Evolutionary conservation across 257 asterid species (phyloP).

Genomic region (Nicotiana obtusifolia): DNA sequence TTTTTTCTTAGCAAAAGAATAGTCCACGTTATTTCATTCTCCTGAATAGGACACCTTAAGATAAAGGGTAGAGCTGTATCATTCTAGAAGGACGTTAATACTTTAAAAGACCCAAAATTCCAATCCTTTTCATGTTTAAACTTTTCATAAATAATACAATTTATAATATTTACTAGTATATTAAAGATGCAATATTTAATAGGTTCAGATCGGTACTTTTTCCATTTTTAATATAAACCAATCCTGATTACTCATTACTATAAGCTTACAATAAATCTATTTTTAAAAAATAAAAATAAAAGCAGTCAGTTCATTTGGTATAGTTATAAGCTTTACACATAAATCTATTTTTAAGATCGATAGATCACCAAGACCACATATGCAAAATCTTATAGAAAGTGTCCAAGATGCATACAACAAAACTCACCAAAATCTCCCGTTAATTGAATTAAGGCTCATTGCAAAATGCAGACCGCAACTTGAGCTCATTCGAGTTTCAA

Average conservation of each 20-base stretch:
- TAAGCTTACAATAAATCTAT: no score
- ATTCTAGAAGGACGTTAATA: no score
- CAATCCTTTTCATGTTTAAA: no score
- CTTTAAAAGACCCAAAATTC: background rate
- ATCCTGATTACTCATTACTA: background rate
- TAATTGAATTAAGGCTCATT: background rate
- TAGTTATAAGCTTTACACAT: no score
- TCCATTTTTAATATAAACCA: no score
- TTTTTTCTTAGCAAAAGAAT: background rate
- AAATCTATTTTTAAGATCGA: no score
- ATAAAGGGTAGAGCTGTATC: no score
- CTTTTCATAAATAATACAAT: background rate
- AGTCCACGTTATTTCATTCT: background rate
- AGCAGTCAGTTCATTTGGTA: no score
- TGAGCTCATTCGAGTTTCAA: background rate
- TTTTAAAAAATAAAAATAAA: no score
- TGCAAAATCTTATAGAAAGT: no score
- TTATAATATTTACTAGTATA: background rate
- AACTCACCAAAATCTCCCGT: background rate
- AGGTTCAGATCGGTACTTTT: background rate
- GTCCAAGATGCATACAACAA: background rate
- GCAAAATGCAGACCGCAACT: background rate
- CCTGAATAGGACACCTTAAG: background rate
- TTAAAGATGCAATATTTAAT: background rate
- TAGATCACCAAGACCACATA: no score